Evolutionary conservation across 1,284 basidiomycete species (phyloP).

Genomic region (Sporisorium scitamineum): DNA sequence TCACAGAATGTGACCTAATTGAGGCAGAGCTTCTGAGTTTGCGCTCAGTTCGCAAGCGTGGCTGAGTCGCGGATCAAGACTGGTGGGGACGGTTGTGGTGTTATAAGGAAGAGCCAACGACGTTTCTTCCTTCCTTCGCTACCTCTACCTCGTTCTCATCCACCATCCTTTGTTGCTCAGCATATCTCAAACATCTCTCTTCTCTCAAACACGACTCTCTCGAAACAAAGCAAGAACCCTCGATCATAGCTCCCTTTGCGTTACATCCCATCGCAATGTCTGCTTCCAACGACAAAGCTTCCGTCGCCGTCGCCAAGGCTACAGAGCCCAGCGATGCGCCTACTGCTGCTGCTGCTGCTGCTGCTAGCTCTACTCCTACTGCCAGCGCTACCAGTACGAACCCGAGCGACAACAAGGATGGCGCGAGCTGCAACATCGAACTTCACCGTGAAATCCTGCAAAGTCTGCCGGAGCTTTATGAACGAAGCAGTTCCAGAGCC

Average conservation of each 20-base stretch:
- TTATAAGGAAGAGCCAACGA: neutral
- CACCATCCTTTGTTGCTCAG: neutral
- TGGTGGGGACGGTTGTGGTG: neutral
- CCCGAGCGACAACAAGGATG: too few relatives aligned
- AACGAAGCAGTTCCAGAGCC: too few relatives aligned
- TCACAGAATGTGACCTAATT: too few relatives aligned
- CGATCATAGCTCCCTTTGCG: neutral
- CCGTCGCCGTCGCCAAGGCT: neutral
- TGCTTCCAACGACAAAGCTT: neutral
- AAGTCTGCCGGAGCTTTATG: too few relatives aligned
- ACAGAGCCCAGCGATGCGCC: neutral
- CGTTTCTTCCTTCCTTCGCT: neutral
- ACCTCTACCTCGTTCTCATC: neutral
- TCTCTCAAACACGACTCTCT: neutral
- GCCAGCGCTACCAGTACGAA: neutral
- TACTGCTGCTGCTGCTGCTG: neutral
- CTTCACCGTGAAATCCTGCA: too few relatives aligned
- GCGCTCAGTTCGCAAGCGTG: neutral
- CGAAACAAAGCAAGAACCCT: neutral
- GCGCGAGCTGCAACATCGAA: too few relatives aligned
- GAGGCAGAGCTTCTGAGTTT: neutral
- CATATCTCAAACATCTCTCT: neutral
- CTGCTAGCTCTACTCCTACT: neutral
- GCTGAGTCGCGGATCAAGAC: neutral
- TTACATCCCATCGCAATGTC: neutral